A percentile compares a stretch with the other conserved stretches of the same genome.
Evolutionary conservation across 2,329 filamentous ascomycete genomes (phyloP).

Genomic region (Immersiporthe knoxdaviesiana): DNA sequence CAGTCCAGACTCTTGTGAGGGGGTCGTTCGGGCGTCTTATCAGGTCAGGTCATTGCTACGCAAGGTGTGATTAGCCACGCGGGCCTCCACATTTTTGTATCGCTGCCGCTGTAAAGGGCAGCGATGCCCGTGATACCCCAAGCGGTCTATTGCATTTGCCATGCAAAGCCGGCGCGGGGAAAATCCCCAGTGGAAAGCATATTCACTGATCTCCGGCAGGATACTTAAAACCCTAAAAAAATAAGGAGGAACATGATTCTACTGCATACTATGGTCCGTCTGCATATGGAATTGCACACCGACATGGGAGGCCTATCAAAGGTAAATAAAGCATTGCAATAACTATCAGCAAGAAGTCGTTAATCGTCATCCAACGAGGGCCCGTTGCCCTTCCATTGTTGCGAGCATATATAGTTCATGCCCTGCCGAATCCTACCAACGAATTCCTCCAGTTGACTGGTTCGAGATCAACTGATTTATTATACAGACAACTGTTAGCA

Average conservation of each 20-base stretch:
- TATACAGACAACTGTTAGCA: not conserved
- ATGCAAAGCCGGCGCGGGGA: not conserved
- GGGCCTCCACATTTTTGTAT: slow-evolving; percentile 4
- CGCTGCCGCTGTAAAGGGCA: not conserved
- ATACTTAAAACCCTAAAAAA: not conserved
- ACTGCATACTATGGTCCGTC: not conserved
- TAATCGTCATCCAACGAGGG: too few species aligned
- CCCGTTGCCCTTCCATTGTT: not conserved
- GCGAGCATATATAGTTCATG: too few species aligned
- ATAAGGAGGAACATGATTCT: not conserved
- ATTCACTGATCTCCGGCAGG: not conserved
- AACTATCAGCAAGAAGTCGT: not conserved
- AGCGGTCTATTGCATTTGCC: not conserved
- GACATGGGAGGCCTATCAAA: not conserved
- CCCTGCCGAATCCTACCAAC: not conserved
- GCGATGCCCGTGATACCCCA: not conserved
- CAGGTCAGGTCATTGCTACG: not conserved
- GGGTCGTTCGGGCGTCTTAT: slow-evolving; percentile 7
- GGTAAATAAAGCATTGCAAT: not conserved
- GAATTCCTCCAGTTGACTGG: not conserved
- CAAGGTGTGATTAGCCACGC: not conserved
- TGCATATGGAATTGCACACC: not conserved
- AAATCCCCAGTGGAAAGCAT: too few species aligned
- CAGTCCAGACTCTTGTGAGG: not conserved
- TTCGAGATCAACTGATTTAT: slow-evolving; percentile 1